Base-by-base conservation (phyloP, 176 grass and related monocot species). In the Thalia dealbata region DNA sequence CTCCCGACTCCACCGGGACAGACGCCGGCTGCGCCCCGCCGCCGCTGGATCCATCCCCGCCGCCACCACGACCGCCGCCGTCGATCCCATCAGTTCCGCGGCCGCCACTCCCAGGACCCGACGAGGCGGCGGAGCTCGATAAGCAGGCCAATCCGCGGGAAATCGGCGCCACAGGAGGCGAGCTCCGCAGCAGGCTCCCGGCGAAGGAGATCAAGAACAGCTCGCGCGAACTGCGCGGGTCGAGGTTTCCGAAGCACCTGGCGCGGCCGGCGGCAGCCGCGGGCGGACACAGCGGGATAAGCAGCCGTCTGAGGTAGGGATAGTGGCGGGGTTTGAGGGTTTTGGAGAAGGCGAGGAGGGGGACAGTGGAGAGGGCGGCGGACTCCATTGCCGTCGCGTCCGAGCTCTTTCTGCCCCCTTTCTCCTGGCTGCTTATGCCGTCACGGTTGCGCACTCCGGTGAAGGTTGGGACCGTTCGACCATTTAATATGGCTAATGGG, bases 281-380 rank as follows among this genome's bases (percentile, higher is more conserved):
- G 18, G 38, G 13, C 10, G 77, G 67, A 30, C 18, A 32, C 0
- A 14, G 16, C 69, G 74, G 0, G 70, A 52, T 23, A 61, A 45
- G 75, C 68, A 28, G 69, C 81, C 70, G 13, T 46, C 75, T 9
- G 41, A 70, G 56, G 82, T 68, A 13, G 74, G 74, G 62, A 70
- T 69, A 84, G 76, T 80, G 78, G 76, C 60, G 80, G 24, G 81
- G 62, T 59, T 66, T 82, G 42, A 91, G 61, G 58, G 85, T 83
- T 71, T 83, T 92, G 70, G 90, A 93, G 74, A 99, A 81, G 50
- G 85, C 78, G 71, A 86, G 82, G n/a, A 88, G 70, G n/a, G 95
- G 90, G 54, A 83, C 29, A 44, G 89, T 72, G 51, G 79, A 79
- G 67, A 86, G 29, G 71, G 71, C 50, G 75, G 27, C n/a, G 30